Base-by-base conservation (phyloP, 495 filamentous ascomycete genomes). In the Neurospora discreta region DNA sequence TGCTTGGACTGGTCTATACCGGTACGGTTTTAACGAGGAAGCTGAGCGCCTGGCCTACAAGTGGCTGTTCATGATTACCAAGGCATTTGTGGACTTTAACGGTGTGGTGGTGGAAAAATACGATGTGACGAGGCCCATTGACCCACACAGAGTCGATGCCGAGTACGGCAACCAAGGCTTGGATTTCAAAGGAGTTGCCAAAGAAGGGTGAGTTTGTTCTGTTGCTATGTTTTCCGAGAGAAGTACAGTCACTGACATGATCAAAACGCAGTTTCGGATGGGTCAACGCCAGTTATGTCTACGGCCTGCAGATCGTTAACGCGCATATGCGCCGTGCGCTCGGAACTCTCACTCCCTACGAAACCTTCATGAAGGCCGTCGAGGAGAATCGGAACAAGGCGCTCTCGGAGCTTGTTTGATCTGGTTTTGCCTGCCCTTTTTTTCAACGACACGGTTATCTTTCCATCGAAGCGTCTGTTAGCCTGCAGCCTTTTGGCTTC, bases 41-140 rank as follows among this genome's bases (percentile, higher is more conserved):
- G 94, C 92, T 0, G 90, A 97, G 81, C 85, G 94, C 30, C 81
- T 99, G 44, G 90, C 92, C 0, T 98, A 98, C 81, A 93, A 93
- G 78, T 99, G 95, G 95, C 82, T 97, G 30, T 96, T 93, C 80
- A 98, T 98, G 95, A 91, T 97, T 75, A 97, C 92, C 40, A 97
- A 95, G 80, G 92, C 94, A 0, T 99, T 98, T 82, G 92, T 97
- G 33, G 94, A 99, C 77, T 98, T 94, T 85, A 97, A 98, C 76
- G 95, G 95, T 26, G 93, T 97, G 39, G 94, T 99, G 23, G 95
- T 98, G 1, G 95, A 99, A 83, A 99, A 99, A 80, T 99, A 99
- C 83, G 92, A 99, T 81, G 95, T 99, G 65, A 98, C 95, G 67
- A 83, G 92, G 69, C 89, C 89, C 30, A 88, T 94, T 74, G 93